Percentiles rank a stretch among this genome's conserved stretches.
phyloP scores from a whole-genome alignment of 2,329 filamentous ascomycete genomes.

The Coleophoma crateriformis region DNA sequence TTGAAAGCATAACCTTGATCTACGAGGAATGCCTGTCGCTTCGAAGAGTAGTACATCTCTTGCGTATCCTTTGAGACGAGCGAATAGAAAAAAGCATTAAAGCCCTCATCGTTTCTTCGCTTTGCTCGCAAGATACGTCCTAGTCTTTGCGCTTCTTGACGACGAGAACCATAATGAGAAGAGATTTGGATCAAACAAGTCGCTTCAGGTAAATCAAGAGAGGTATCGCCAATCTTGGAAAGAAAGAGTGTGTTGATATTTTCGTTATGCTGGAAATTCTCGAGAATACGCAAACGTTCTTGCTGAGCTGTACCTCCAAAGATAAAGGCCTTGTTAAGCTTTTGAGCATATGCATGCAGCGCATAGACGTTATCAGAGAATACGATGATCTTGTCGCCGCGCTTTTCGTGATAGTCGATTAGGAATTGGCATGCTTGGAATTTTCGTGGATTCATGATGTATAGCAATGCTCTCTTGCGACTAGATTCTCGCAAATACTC shows the following conservation, averaged over 20 bases:
- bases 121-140: constrained; percentile 94
- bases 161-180: constrained; percentile 92
- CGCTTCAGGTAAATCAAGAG: constrained; percentile 92
- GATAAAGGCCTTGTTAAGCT: constrained; percentile 82
- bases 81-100: constrained; percentile 98
- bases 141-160: constrained; percentile 91
- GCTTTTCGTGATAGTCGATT: constrained; percentile 94
- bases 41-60: constrained; percentile 97
- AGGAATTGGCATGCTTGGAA: constrained; percentile 96
- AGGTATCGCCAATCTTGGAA: constrained; percentile 97
- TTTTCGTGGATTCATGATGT: constrained; percentile 96
- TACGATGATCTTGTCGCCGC: constrained; percentile 96
- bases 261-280: constrained; percentile 93
- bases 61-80: constrained; percentile 95
- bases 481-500: constrained; percentile 76
- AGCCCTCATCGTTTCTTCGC: constrained; percentile 92
- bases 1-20: constrained; percentile 99
- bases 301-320: constrained; percentile 82
- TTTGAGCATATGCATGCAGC: constrained; percentile 76
- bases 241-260: constrained; percentile 89
- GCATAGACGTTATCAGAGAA: constrained; percentile 98
- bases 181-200: constrained; percentile 97
- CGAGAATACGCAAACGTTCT: constrained; percentile 80
- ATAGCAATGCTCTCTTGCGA: constrained; percentile 65
- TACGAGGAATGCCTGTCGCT: constrained; percentile 92